Percentiles rank a stretch among this genome's conserved stretches.
These are phyloP conservation scores for Beauveria rudraprayagi DNA, from an alignment of 2,329 filamentous ascomycete species.

Conservation along the genomic window DNA sequence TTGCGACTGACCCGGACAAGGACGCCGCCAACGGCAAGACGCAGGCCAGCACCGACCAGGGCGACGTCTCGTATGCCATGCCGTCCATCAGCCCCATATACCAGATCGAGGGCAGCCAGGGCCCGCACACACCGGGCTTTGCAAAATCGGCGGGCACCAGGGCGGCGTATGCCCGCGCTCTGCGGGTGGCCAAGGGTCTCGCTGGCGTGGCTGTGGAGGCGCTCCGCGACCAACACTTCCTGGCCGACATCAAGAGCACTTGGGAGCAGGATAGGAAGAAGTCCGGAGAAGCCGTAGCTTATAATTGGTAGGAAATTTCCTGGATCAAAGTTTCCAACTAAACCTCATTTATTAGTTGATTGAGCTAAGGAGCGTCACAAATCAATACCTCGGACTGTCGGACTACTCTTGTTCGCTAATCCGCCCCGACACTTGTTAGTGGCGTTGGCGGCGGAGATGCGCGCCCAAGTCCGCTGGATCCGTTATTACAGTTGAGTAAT, in stretches of 20 bases:
- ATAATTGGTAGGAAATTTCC: neutral
- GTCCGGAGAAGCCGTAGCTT: neutral
- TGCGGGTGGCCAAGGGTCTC: slow-evolving; percentile 39
- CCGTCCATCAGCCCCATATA: slow-evolving; percentile 47
- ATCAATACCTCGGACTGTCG: neutral
- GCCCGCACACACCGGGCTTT: slow-evolving; percentile 47
- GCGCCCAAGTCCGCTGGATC: neutral
- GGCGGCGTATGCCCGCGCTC: slow-evolving; percentile 36
- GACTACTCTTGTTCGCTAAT: neutral
- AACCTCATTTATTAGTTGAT: no score
- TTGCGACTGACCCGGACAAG: slow-evolving; percentile 28
- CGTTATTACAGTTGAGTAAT: neutral
- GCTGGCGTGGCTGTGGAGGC: slow-evolving; percentile 41
- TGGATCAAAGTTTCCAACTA: no score
- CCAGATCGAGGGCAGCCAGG: slow-evolving; percentile 35
- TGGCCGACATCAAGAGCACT: slow-evolving; percentile 30
- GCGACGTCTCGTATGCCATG: slow-evolving; percentile 49
- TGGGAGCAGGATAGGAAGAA: slow-evolving; percentile 10
- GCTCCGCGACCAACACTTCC: slow-evolving; percentile 31
- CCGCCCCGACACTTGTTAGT: neutral
- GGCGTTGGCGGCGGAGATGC: slow-evolving; percentile 2
- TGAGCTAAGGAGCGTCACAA: neutral
- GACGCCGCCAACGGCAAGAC: slow-evolving; percentile 34
- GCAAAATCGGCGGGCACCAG: slow-evolving; percentile 41
- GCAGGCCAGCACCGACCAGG: slow-evolving; percentile 52